Conservation (phyloP, 2,329 filamentous ascomycete genomes). For the Ramularia endophylla region DNA sequence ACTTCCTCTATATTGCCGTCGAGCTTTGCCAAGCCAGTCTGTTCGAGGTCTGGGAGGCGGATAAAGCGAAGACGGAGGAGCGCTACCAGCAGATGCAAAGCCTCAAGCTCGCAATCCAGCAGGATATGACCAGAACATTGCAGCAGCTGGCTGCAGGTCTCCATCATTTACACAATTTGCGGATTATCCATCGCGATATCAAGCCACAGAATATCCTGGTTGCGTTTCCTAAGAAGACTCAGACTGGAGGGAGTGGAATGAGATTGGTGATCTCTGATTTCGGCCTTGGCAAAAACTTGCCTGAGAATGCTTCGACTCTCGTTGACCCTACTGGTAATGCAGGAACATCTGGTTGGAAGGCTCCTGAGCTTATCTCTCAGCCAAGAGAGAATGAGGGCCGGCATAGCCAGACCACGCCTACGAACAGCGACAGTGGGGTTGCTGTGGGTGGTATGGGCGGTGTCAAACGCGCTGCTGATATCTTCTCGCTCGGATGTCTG, state of each 20-base stretch:
- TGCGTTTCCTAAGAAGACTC: slow-evolving; percentile 59
- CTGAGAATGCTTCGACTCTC: slow-evolving; percentile 90
- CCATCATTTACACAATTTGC: slow-evolving; percentile 79
- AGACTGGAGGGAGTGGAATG: slow-evolving; percentile 55
- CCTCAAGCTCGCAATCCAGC: slow-evolving; percentile 65
- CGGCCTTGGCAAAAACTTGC: slow-evolving; percentile 93
- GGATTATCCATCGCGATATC: slow-evolving; percentile 94
- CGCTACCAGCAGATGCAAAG: slow-evolving; percentile 37
- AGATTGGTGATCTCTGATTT: slow-evolving; percentile 97
- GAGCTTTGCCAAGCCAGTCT: slow-evolving; percentile 92
- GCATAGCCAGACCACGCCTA: slow-evolving; percentile 38
- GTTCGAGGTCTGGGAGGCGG: slow-evolving; percentile 85
- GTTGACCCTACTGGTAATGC: slow-evolving; percentile 91
- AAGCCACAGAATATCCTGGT: slow-evolving; percentile 98
- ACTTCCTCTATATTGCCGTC: slow-evolving; percentile 92
- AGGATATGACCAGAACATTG: slow-evolving; percentile 71
- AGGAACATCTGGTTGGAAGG: slow-evolving; percentile 93
- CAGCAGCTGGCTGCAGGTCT: slow-evolving; percentile 88
- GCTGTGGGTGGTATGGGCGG: slow-evolving; percentile 50
- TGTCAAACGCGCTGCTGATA: slow-evolving; percentile 92
- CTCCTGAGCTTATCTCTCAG: slow-evolving; percentile 77
- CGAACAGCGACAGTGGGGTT: slow-evolving; percentile 51
- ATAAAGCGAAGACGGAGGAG: slow-evolving; percentile 57
- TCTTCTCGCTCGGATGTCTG: slow-evolving; percentile 95
- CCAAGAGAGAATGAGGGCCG: slow-evolving; percentile 41